Evolutionary conservation across 345 rosid species (phyloP), one percentile per base, ranked within the genome.

Genomic region (Psidium guajava): DNA sequence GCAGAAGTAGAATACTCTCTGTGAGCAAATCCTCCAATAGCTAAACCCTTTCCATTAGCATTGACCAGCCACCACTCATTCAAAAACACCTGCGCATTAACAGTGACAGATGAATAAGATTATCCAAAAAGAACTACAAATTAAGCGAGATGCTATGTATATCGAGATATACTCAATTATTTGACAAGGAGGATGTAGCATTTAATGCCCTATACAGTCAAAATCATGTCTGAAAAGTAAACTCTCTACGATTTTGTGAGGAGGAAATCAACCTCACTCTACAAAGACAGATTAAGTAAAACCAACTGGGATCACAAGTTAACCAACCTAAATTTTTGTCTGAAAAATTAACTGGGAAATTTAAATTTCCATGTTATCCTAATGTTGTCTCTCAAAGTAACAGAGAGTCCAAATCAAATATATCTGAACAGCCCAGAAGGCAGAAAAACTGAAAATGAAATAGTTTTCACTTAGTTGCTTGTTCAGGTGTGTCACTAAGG

Each of bases 1-100:
- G 21, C 83, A 77, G 84, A 18, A 32, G 32, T 14, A 7, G 1
- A 82, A 82, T 86, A 91, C 92, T 86, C 87, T 83, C 87, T 89
- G 11, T 75, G 82, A 53, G 91, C 89, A 87, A 89, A 82, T 12
- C 91, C 93, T 59, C 86, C 86, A 82, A 91, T 87, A 82, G 90
- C 90, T 27, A 91, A 84, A 36, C 86, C 87, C 47, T 88, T 86
- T 82, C 28, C 85, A 10, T 87, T 54, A 8, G 82, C 81, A 80
- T 83, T 88, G 20, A 77, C 86, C 54, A 91, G 89, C 93, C 93
- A 89, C 92, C 93, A 88, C 15, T 90, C 87, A 40, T 87, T 13
- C 87, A 91, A 58, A 27, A 80, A 50, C 36, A 91, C 92, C 91
- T 91, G 84, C 21, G 32, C 69, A 84, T 32, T 24, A 61, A 83